Evolutionary conservation across 139 green algal genomes (phyloP).

Genomic region (Chara braunii): DNA sequence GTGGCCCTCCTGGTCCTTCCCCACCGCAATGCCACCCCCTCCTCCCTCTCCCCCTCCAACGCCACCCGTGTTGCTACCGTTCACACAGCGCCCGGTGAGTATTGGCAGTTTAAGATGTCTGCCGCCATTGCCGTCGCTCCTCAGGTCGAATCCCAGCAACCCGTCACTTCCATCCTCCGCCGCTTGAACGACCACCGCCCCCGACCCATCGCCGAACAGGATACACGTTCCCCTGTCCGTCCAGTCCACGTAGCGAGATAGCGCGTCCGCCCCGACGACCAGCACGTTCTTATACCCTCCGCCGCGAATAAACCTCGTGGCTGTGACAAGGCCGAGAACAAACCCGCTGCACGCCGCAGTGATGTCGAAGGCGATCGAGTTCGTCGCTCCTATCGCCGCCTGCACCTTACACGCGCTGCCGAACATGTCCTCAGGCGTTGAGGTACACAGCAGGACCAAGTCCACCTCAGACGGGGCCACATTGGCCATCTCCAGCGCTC

Average conservation of each 20-base stretch:
- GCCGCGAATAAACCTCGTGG: conserved; percentile 44
- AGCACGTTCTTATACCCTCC: conserved; percentile 68
- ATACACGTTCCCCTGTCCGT: conserved; percentile 82
- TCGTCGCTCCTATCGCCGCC: conserved; percentile 68
- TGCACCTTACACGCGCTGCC: conserved; percentile 74
- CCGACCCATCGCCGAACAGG: conserved; percentile 91
- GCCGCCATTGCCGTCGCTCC: conserved; percentile 70
- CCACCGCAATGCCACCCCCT: no score
- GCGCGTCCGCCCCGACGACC: conserved; percentile 85
- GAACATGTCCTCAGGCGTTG: conserved; percentile 89
- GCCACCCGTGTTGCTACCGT: no score
- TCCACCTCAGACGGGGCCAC: conserved; percentile 76
- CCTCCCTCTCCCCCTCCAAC: no score
- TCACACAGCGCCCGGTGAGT: no score
- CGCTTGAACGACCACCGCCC: conserved; percentile 65
- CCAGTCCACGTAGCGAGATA: conserved; percentile 92
- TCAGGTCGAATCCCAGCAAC: conserved; percentile 77
- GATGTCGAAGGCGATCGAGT: conserved; percentile 85
- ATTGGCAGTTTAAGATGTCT: no score
- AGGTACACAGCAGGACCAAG: conserved; percentile 89
- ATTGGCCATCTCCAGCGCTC: conserved; percentile 80
- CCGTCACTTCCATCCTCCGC: conserved; percentile 48
- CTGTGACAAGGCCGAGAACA: conserved; percentile 81
- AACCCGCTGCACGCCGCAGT: conserved; percentile 97
- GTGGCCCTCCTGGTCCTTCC: no score